Conservation (phyloP, 2,329 filamentous ascomycete genomes). For the Calonectria multiphialidica region DNA sequence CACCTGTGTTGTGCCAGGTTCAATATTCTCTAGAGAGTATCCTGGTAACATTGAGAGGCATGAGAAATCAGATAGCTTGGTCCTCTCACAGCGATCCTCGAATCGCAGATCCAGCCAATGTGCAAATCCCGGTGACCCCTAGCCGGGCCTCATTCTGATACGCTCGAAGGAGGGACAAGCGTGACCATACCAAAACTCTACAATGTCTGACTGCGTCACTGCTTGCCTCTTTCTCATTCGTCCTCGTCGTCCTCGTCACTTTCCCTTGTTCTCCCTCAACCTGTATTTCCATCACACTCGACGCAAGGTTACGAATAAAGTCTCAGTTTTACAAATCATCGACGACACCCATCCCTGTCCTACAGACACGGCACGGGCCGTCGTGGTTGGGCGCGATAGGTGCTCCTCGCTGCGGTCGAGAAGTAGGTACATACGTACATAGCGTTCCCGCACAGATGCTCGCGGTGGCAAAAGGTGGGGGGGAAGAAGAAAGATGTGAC, state of each 20-base stretch:
- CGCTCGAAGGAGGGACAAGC: not conserved
- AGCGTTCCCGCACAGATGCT: conserved; percentile 61
- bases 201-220: no score
- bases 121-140: not conserved
- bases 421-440: no score
- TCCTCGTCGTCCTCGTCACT: no score
- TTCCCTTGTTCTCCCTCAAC: not conserved
- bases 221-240: no score
- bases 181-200: no score
- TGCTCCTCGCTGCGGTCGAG: conserved; percentile 51
- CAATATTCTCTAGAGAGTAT: no score
- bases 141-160: not conserved
- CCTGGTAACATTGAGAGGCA: no score
- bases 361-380: conserved; percentile 51
- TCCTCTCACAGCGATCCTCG: not conserved
- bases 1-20: not conserved
- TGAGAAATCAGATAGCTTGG: not conserved
- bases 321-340: conserved; percentile 21
- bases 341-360: conserved; percentile 60
- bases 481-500: conserved; percentile 43
- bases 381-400: conserved; percentile 54
- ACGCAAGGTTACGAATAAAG: conserved; percentile 47
- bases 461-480: conserved; percentile 54
- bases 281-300: no score
- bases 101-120: not conserved